Evolutionary conservation across 2,329 filamentous ascomycete species (phyloP).

Genomic region (Phialemoniopsis sp.): DNA sequence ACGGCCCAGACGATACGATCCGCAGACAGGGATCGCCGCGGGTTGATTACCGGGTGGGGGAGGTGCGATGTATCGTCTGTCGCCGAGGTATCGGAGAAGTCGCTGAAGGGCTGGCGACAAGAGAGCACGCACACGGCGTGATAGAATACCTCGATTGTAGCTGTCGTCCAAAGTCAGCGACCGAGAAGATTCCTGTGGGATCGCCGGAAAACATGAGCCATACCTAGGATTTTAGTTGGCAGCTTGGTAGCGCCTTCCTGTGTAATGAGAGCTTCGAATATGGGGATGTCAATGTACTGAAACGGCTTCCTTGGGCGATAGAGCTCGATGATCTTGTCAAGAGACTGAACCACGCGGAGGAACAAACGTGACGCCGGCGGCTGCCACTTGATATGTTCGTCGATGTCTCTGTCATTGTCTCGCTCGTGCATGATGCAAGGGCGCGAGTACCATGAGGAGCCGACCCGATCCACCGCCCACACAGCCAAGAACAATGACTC

Average conservation of each 20-base stretch:
- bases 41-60: conserved; percentile 45
- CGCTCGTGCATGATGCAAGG: conserved; percentile 57
- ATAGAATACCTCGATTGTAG: conserved; percentile 59
- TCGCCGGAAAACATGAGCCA: neutral
- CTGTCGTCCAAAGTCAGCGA: conserved; percentile 26
- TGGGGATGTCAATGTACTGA: conserved; percentile 47
- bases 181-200: conserved; percentile 7
- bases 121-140: conserved; percentile 61
- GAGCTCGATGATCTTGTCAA: conserved; percentile 56
- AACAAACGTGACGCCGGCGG: conserved; percentile 53
- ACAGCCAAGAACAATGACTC: conserved; percentile 53
- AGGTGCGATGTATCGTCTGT: conserved; percentile 30
- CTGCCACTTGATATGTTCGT: conserved; percentile 45
- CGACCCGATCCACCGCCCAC: conserved; percentile 58
- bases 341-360: conserved; percentile 46
- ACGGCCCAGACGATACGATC: conserved; percentile 54
- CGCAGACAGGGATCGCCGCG: conserved; percentile 52
- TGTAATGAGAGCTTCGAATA: conserved; percentile 54
- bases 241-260: conserved; percentile 47
- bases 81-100: conserved; percentile 24
- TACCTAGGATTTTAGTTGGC: conserved; percentile 45
- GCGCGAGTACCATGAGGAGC: conserved; percentile 55
- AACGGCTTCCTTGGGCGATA: conserved; percentile 52
- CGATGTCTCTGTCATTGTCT: conserved; percentile 51
- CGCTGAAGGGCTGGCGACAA: conserved; percentile 41